Evolutionary conservation across 2,329 filamentous ascomycete species (phyloP).

Genomic region (Fusarium beomiforme): DNA sequence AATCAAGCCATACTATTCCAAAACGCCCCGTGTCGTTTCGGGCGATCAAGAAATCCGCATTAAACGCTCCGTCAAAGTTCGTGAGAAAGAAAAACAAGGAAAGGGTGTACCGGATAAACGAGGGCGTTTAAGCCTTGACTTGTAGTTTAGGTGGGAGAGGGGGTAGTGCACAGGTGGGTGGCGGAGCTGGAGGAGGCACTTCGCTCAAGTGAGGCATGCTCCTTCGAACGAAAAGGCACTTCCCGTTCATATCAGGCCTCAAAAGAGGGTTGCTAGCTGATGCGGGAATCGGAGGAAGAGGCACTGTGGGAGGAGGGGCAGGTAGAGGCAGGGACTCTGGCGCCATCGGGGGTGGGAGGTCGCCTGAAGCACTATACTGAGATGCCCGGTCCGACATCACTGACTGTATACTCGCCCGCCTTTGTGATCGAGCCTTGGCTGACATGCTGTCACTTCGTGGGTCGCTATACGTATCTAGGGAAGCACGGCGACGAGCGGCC

Average conservation of each 20-base stretch:
- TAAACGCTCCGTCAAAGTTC: constrained; percentile 32
- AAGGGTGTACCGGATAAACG: constrained; percentile 11
- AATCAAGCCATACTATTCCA: constrained; percentile 23
- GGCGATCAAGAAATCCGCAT: constrained; percentile 25
- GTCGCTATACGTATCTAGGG: constrained; percentile 45
- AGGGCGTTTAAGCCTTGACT: constrained; percentile 24
- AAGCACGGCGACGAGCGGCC: constrained; percentile 44
- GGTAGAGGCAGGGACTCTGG: constrained; percentile 38
- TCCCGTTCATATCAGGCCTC: constrained; percentile 35
- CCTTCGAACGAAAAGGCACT: constrained; percentile 49
- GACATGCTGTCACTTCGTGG: constrained; percentile 36
- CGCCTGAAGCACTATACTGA: constrained; percentile 35
- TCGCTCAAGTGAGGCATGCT: constrained; percentile 63
- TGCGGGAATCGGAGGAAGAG: constrained; percentile 47
- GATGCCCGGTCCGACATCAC: constrained; percentile 41
- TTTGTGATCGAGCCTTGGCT: constrained; percentile 34
- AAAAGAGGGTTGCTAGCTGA: constrained; percentile 37
- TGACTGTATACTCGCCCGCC: constrained; percentile 45
- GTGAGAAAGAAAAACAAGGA: constrained; percentile 18
- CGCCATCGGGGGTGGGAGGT: constrained; percentile 39
- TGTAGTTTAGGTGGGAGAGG: constrained; percentile 55
- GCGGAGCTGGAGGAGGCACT: constrained; percentile 63
- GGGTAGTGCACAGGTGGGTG: constrained; percentile 64
- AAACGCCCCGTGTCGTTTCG: constrained; percentile 19
- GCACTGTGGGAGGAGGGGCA: constrained; percentile 45